Conservation (phyloP, 1,284 basidiomycete genomes). For the Agroathelia rolfsii region DNA sequence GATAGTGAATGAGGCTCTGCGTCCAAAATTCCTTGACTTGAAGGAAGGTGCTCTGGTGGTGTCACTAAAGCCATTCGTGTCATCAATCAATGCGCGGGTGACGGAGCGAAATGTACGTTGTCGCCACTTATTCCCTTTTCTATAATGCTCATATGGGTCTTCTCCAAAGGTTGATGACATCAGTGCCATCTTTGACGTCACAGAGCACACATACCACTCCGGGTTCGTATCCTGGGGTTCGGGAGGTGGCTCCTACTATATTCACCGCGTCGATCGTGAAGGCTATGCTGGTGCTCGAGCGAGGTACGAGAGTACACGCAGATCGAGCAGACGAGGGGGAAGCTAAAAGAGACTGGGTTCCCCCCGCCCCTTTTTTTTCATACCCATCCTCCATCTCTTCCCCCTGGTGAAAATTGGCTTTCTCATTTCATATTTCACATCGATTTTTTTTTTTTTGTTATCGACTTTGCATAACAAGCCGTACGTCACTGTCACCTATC, state of each 20-base stretch:
- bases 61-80: conserved; percentile 64
- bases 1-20: conserved; percentile 67
- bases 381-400: no score
- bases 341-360: no score
- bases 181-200: conserved; percentile 64
- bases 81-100: conserved; percentile 50
- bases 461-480: no score
- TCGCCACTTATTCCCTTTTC: not conserved
- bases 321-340: no score
- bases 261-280: conserved; percentile 64
- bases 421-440: no score
- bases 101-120: conserved; percentile 61
- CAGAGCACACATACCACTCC: conserved; percentile 52
- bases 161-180: conserved; percentile 56
- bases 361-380: no score
- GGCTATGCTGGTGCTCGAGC: conserved; percentile 51
- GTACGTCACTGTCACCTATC: no score
- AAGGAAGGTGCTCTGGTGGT: conserved; percentile 74
- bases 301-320: conserved; percentile 46
- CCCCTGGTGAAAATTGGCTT: no score
- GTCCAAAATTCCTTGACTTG: conserved; percentile 66
- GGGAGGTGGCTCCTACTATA: conserved; percentile 55
- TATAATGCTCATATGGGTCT: no score
- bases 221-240: conserved; percentile 71
- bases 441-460: no score